Conservation (phyloP, 1,284 basidiomycete species). For the Ganoderma sp. region DNA sequence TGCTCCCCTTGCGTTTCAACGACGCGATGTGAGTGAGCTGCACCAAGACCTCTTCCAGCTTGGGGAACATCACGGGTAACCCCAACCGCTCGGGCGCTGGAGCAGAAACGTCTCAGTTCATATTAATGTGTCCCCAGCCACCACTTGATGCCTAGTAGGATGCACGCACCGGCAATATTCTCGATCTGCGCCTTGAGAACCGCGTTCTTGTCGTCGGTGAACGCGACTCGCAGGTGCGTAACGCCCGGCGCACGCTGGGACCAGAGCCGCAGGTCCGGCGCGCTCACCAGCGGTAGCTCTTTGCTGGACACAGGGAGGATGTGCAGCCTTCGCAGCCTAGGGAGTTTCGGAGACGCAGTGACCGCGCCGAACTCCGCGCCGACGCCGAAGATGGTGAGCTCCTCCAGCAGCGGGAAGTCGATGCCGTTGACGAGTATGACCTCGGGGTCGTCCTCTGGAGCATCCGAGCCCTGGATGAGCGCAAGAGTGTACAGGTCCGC, state of each 20-base stretch:
- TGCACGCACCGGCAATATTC: slow-evolving; percentile 1
- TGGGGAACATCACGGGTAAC: slow-evolving; percentile 8
- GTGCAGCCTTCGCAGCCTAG: slow-evolving; percentile 1
- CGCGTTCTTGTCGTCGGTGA: not conserved
- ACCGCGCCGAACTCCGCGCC: slow-evolving; percentile 2
- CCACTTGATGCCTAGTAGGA: not conserved
- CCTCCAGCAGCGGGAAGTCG: slow-evolving; percentile 16
- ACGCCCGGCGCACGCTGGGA: slow-evolving; percentile 4
- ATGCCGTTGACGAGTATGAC: not conserved
- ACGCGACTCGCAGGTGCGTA: slow-evolving; percentile 8
- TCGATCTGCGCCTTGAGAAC: slow-evolving; percentile 3
- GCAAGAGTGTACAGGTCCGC: not conserved
- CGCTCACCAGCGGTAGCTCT: not conserved
- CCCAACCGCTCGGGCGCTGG: slow-evolving; percentile 4
- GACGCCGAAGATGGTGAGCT: slow-evolving; percentile 15
- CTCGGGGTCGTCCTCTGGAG: not conserved
- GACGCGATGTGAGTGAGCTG: not conserved
- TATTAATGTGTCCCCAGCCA: too few species aligned
- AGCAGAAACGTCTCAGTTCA: not conserved
- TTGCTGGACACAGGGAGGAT: not conserved
- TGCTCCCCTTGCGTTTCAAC: too few species aligned
- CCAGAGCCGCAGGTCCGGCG: slow-evolving; percentile 9
- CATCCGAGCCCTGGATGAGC: not conserved
- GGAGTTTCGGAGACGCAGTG: slow-evolving; percentile 6
- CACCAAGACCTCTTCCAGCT: not conserved